phyloP scores from a whole-genome alignment of 2,329 filamentous ascomycete genomes.

The Hymenoscyphus scutula region DNA sequence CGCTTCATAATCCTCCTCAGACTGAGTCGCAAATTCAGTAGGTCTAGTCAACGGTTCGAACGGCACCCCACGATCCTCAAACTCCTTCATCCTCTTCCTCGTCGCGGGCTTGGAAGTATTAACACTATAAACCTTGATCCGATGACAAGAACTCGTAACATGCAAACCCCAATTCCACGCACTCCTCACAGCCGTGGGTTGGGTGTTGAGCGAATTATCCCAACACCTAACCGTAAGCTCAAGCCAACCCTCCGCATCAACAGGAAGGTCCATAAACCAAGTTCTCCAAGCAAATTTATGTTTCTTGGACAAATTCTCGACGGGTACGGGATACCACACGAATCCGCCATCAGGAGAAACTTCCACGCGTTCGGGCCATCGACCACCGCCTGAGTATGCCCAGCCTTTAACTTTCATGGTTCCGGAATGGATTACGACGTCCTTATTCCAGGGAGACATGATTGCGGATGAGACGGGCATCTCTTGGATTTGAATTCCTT shows the following conservation, averaged over 20 bases:
- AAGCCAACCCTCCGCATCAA: slow-evolving; percentile 60
- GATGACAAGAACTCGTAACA: slow-evolving; percentile 61
- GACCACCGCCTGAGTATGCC: slow-evolving; percentile 66
- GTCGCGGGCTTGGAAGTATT: slow-evolving; percentile 50
- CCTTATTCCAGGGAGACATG: slow-evolving; percentile 48
- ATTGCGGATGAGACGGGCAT: slow-evolving; percentile 58
- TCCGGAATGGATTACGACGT: slow-evolving; percentile 30
- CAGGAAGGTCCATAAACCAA: slow-evolving; percentile 62
- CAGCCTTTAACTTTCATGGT: slow-evolving; percentile 53
- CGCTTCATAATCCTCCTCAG: slow-evolving; percentile 9
- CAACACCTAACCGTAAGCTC: slow-evolving; percentile 58
- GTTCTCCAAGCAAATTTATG: slow-evolving; percentile 62
- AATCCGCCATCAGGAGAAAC: slow-evolving; percentile 61
- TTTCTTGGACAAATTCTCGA: slow-evolving; percentile 59
- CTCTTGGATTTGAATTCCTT: slow-evolving; percentile 61
- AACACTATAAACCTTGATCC: slow-evolving; percentile 61
- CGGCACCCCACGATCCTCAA: slow-evolving; percentile 47
- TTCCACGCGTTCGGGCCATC: slow-evolving; percentile 65
- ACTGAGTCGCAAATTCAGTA: slow-evolving; percentile 7
- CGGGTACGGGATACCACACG: slow-evolving; percentile 64
- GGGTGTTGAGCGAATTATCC: slow-evolving; percentile 62
- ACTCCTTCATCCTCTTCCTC: slow-evolving; percentile 46
- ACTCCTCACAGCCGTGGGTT: slow-evolving; percentile 52
- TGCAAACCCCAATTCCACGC: slow-evolving; percentile 65
- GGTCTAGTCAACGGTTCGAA: slow-evolving; percentile 51